These are phyloP conservation scores for Blastobotrys ciferrii DNA, from an alignment of 1,139 yeast species.

Conservation along the genomic window DNA sequence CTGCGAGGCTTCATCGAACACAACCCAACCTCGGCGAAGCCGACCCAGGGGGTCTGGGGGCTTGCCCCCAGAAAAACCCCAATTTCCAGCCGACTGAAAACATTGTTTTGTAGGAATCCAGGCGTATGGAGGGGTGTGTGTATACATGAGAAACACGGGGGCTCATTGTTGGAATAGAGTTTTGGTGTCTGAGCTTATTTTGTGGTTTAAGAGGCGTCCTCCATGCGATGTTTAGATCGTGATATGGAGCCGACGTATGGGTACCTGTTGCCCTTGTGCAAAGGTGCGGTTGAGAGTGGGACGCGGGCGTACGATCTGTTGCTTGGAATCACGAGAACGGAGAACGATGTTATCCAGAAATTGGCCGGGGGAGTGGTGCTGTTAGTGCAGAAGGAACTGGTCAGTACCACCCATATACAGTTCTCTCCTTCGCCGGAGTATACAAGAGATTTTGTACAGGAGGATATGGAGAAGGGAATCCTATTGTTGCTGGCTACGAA, in stretches of 20 bases:
- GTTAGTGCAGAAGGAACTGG: background rate
- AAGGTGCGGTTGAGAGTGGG: background rate
- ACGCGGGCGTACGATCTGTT: background rate
- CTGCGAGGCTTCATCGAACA: no score
- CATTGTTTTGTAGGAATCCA: no score
- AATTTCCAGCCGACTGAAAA: no score
- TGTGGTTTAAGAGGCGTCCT: background rate
- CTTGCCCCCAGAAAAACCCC: no score
- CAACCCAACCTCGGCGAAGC: no score
- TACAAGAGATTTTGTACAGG: background rate
- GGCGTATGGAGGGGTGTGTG: no score
- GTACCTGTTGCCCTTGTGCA: background rate
- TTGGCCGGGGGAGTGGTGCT: background rate
- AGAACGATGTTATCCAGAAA: background rate
- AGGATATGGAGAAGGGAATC: background rate
- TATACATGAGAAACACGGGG: no score
- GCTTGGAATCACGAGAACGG: background rate
- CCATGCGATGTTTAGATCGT: background rate
- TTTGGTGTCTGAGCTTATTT: no score
- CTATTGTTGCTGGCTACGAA: background rate
- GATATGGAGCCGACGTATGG: background rate
- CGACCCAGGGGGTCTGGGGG: no score
- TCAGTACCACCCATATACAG: background rate
- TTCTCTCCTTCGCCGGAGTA: background rate
- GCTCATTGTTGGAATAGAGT: no score